Percentiles rank a stretch among this genome's conserved stretches.
Evolutionary conservation across 192 early-diverging fungal genomes (phyloP).

Genomic region (Rhizophagus sp.): DNA sequence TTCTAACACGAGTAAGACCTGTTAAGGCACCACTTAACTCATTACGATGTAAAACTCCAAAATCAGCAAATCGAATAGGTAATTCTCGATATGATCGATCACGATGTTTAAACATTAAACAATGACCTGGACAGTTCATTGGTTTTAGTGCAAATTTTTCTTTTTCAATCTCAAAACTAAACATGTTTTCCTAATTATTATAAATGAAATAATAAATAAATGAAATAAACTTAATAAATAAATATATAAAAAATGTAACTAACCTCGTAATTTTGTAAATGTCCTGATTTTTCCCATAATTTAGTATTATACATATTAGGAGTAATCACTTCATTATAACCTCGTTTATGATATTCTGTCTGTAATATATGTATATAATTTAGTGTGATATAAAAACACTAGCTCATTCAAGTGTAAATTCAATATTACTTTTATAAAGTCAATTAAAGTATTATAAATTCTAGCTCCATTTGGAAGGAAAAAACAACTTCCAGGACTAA

Average conservation of each 20-base stretch:
- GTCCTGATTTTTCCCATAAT: conserved; percentile 95
- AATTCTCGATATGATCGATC: conserved; percentile 96
- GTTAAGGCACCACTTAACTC: conserved; percentile 91
- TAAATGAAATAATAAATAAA: background rate
- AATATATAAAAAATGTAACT: background rate
- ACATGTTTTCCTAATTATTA: conserved; percentile 88
- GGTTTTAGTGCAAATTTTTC: conserved; percentile 97
- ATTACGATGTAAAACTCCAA: conserved; percentile 96
- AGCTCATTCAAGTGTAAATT: background rate
- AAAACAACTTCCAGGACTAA: conserved; percentile 92
- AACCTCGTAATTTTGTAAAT: conserved; percentile 86
- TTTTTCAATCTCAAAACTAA: conserved; percentile 92
- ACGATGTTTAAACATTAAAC: conserved; percentile 91
- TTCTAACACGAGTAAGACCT: conserved; percentile 94
- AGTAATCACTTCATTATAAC: conserved; percentile 94
- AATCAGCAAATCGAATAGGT: conserved; percentile 94
- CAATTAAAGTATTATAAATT: conserved; percentile 94
- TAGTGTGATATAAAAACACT: background rate
- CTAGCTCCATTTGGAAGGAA: conserved; percentile 95
- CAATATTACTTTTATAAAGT: conserved; percentile 74
- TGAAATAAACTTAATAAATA: background rate
- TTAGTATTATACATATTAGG: conserved; percentile 99
- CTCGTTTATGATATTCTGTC: conserved; percentile 85
- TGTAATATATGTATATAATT: conserved; percentile 11
- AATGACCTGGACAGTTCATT: conserved; percentile 99